A percentile compares a stretch with the other conserved stretches of the same genome.
phyloP scores from a whole-genome alignment of 139 green algal genomes.

The Chlorella sp. region DNA sequence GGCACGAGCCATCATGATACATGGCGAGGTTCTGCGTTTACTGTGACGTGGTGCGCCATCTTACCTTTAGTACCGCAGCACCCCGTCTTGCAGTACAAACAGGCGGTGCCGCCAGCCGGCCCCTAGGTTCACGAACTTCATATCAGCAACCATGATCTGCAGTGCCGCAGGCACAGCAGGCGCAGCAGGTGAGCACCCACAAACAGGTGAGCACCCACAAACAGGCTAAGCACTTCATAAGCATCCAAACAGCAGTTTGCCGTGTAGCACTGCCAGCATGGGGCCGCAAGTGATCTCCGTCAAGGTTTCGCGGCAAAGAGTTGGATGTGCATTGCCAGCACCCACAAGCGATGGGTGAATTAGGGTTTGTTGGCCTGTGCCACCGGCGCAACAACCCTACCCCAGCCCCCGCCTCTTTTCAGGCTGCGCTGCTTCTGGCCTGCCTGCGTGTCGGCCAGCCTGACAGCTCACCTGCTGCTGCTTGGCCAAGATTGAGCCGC shows the following conservation, averaged over 20 bases:
- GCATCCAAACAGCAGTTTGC: neutral
- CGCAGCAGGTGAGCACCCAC: neutral
- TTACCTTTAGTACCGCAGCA: conserved; percentile 86
- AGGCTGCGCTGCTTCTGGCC: too few relatives aligned
- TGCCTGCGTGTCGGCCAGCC: neutral
- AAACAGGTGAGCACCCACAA: neutral
- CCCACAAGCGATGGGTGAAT: neutral
- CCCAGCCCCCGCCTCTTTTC: neutral
- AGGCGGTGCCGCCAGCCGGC: conserved; percentile 78
- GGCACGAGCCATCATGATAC: too few relatives aligned
- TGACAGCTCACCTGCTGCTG: conserved; percentile 15
- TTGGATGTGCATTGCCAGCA: neutral
- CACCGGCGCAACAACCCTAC: neutral
- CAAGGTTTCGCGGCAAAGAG: neutral
- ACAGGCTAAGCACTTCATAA: neutral
- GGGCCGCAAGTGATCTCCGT: neutral
- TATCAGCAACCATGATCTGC: conserved; percentile 65
- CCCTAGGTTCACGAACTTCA: conserved; percentile 83
- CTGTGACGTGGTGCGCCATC: too few relatives aligned
- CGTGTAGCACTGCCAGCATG: neutral
- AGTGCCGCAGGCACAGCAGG: too few relatives aligned
- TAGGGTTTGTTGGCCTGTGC: neutral
- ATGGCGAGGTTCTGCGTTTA: too few relatives aligned
- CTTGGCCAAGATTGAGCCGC: conserved; percentile 28
- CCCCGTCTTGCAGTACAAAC: conserved; percentile 78